phyloP scores from a whole-genome alignment of 441 rosid species.

The Bruguiera hainesii region DNA sequence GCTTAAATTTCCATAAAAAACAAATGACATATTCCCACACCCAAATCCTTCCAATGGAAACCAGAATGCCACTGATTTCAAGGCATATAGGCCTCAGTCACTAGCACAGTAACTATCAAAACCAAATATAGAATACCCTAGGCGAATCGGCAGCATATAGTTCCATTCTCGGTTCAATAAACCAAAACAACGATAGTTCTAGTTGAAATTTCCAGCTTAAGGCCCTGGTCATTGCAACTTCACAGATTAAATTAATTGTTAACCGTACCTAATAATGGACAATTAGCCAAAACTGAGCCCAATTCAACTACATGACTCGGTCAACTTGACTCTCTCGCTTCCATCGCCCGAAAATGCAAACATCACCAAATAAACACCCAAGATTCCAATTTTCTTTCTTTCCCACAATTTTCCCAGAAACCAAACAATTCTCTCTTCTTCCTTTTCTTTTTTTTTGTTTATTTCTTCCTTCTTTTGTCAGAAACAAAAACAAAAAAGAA shows the following conservation, averaged over 20 bases:
- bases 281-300: too few species aligned
- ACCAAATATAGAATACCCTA: not conserved
- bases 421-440: not conserved
- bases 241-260: too few species aligned
- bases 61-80: not conserved
- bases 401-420: constrained; percentile 16
- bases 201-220: too few species aligned
- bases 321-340: not conserved
- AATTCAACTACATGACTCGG: not conserved
- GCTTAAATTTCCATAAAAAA: not conserved
- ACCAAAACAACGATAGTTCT: too few species aligned
- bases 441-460: too few species aligned
- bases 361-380: not conserved
- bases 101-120: not conserved
- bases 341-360: not conserved
- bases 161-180: too few species aligned
- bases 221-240: too few species aligned
- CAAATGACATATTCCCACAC: not conserved
- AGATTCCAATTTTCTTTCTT: not conserved
- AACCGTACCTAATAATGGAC: too few species aligned
- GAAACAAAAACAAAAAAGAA: not conserved
- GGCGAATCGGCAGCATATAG: too few species aligned
- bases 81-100: not conserved
- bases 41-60: not conserved
- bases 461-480: not conserved